Base-by-base conservation (phyloP, 441 rosid genomes). In the Cnidoscolus chayamansa region DNA sequence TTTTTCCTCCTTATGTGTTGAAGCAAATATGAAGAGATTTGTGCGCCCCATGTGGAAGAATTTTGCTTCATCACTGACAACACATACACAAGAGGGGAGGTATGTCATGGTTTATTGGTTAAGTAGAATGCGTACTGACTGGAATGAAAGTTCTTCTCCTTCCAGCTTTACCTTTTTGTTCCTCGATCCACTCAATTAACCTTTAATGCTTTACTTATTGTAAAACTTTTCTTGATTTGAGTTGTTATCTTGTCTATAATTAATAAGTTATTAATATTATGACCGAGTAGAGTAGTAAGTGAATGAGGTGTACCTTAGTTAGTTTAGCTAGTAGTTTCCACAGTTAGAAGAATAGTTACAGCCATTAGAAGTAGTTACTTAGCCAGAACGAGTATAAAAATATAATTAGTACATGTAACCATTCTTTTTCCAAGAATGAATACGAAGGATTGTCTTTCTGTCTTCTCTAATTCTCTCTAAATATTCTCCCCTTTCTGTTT, bases 11-110 rank as follows among this genome's bases (percentile, higher is more conserved):
- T 54, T 53, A 32, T 79, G 59, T 54, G 19, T 74, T 85, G 82
- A 70, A 92, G 97, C 76, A 92, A 92, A 81, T 92, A 88, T n/a
- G 96, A 92, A 87, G 97, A 92, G 75, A 85, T 87, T 69, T 76
- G 75, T 67, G 84, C 87, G 0, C 87, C 85, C 1, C 81, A 54
- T 2, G 83, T 84, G 37, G 87, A 84, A 77, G 87, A 84, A 25
- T 84, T 84, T 78, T 84, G 86, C 81, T 78, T 82, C 68, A 84
- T 84, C 72, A 84, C 87, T 4, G 87, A 84, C 77, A 82, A 75
- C 79, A 82, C 87, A n/a, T 84, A 84, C 63, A 78, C 84, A 40
- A 82, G 63, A 58, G 79, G 55, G 54, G 88, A 82, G 86, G 88
- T 81, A 79, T 70, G 71, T 16, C 48, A 53, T 37, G 15, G 64